Percentiles rank a stretch among this genome's conserved stretches.
These are phyloP conservation scores for Sherardia arvensis DNA, from an alignment of 257 asterid species.

Conservation along the genomic window DNA sequence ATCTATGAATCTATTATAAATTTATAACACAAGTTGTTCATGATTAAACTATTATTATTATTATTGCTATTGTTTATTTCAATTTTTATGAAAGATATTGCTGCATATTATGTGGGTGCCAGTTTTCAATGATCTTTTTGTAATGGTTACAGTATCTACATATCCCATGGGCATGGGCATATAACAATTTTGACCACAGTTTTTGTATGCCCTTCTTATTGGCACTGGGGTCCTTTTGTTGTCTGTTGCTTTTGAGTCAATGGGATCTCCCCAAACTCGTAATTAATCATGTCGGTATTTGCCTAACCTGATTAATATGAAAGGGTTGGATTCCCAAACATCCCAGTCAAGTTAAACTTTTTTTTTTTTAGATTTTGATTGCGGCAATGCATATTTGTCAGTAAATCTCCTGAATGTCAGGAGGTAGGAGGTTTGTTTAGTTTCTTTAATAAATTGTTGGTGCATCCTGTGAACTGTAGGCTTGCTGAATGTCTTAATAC, in stretches of 20 bases:
- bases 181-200: background rate
- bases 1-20: background rate
- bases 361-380: too few relatives aligned
- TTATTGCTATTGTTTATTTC: too few relatives aligned
- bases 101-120: background rate
- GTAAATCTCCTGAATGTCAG: background rate
- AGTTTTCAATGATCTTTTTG: background rate
- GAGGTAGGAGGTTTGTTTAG: background rate
- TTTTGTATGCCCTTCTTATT: too few relatives aligned
- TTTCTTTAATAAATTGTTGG: background rate
- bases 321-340: too few relatives aligned
- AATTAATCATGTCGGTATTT: too few relatives aligned
- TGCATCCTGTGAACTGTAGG: background rate
- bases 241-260: too few relatives aligned
- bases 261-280: too few relatives aligned
- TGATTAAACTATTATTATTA: background rate
- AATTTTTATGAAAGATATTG: background rate
- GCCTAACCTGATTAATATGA: too few relatives aligned
- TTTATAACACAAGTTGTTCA: background rate
- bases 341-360: too few relatives aligned
- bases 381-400: background rate
- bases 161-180: background rate
- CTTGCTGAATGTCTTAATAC: background rate
- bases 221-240: too few relatives aligned
- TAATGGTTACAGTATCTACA: background rate